Evolutionary conservation across 805 yeast species (phyloP).

Genomic region (Metschnikowia arizonensis): DNA sequence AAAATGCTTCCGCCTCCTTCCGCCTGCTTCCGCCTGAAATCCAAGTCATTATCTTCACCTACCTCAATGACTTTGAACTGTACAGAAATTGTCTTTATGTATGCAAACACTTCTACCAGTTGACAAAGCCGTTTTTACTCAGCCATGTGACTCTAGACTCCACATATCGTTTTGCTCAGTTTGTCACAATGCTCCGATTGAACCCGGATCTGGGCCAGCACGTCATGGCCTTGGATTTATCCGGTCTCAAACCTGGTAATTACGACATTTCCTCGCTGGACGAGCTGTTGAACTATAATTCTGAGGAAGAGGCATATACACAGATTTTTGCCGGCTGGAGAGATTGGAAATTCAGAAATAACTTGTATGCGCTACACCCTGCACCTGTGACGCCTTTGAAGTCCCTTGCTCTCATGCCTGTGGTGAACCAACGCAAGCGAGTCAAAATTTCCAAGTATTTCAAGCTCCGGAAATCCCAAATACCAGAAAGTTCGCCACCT

Average conservation of each 20-base stretch:
- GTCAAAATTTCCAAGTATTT: constrained; percentile 17
- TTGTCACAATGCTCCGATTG: constrained; percentile 61
- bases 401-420: constrained; percentile 9
- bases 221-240: constrained; percentile 58
- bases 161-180: constrained; percentile 76
- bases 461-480: constrained; percentile 14
- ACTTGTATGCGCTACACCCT: constrained; percentile 45
- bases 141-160: constrained; percentile 53
- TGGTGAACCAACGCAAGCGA: constrained; percentile 17
- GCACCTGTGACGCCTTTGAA: constrained; percentile 19
- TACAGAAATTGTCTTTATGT: constrained; percentile 44
- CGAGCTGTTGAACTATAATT: constrained; percentile 9
- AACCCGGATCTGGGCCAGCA: constrained; percentile 51
- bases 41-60: constrained; percentile 32
- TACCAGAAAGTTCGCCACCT: neutral
- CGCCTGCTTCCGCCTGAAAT: constrained; percentile 43
- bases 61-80: constrained; percentile 36
- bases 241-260: constrained; percentile 39
- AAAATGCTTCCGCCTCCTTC: constrained; percentile 12
- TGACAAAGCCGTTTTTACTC: constrained; percentile 56
- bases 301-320: constrained; percentile 3
- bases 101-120: constrained; percentile 45
- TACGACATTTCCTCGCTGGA: constrained; percentile 17
- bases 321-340: constrained; percentile 75
- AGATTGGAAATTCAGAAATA: constrained; percentile 80